Evolutionary conservation across 176 grass and related monocot genomes (phyloP).

Genomic region (Areca catechu): DNA sequence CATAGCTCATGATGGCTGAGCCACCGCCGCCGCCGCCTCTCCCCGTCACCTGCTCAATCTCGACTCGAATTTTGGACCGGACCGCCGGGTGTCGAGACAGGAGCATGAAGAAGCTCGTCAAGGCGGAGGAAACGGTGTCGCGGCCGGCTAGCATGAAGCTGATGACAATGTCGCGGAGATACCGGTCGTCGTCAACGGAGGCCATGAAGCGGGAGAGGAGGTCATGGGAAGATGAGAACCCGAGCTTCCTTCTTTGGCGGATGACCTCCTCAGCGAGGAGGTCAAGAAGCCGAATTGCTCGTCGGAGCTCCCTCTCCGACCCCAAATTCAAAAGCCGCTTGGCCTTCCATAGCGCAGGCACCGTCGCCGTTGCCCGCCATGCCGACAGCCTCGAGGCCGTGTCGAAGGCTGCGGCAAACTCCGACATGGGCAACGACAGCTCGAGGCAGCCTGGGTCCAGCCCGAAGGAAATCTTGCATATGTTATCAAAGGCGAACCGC

Average conservation of each 20-base stretch:
- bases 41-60: constrained; percentile 23
- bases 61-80: constrained; percentile 36
- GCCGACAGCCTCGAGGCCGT: constrained; percentile 67
- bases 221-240: constrained; percentile 38
- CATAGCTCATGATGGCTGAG: constrained; percentile 2
- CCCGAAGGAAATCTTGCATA: constrained; percentile 73
- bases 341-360: constrained; percentile 56
- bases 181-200: constrained; percentile 58
- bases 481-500: constrained; percentile 66
- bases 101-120: constrained; percentile 68
- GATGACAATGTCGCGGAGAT: constrained; percentile 77
- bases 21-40: not conserved
- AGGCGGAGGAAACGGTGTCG: constrained; percentile 59
- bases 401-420: constrained; percentile 62
- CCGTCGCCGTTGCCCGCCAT: constrained; percentile 33
- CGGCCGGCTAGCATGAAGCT: constrained; percentile 86
- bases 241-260: constrained; percentile 56
- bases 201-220: constrained; percentile 74
- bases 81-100: constrained; percentile 48
- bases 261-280: constrained; percentile 58
- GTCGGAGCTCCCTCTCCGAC: constrained; percentile 52
- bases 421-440: constrained; percentile 40
- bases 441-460: constrained; percentile 61
- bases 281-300: constrained; percentile 50
- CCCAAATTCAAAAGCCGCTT: constrained; percentile 57